These are phyloP conservation scores for Lathyrus tuberosus DNA, from an alignment of 306 rosid species.

Conservation along the genomic window DNA sequence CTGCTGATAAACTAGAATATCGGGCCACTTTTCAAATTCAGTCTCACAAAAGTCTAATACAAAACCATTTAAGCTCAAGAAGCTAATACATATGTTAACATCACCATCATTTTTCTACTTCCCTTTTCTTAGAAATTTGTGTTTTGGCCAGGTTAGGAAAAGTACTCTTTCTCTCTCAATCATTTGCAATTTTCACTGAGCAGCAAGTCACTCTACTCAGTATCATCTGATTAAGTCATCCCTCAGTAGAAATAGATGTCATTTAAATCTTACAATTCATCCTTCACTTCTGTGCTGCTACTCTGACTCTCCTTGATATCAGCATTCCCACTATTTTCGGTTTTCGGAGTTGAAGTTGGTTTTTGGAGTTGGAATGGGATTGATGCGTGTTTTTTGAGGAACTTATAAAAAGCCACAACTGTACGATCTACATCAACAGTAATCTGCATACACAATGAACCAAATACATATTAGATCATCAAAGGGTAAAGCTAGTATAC, in stretches of 20 bases:
- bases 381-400: constrained; percentile 83
- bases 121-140: constrained; percentile 10
- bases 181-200: constrained; percentile 18
- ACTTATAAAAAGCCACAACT: constrained; percentile 79
- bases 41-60: constrained; percentile 26
- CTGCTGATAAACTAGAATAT: constrained; percentile 14
- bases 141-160: constrained; percentile 24
- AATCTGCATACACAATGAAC: constrained; percentile 58
- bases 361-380: constrained; percentile 88
- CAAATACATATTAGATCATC: constrained; percentile 24
- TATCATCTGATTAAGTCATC: constrained; percentile 37
- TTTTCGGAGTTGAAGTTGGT: constrained; percentile 58
- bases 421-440: constrained; percentile 80
- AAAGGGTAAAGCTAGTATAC: neutral
- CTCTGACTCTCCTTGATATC: constrained; percentile 56
- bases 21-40: neutral
- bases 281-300: constrained; percentile 55
- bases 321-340: constrained; percentile 40
- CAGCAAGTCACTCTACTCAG: constrained; percentile 24
- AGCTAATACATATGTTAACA: constrained; percentile 3
- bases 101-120: constrained; percentile 8
- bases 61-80: constrained; percentile 7
- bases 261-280: constrained; percentile 61
- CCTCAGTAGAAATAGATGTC: constrained; percentile 31
- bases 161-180: constrained; percentile 10